These are phyloP conservation scores for Mimosa pudica DNA, from an alignment of 306 rosid species.

Conservation along the genomic window DNA sequence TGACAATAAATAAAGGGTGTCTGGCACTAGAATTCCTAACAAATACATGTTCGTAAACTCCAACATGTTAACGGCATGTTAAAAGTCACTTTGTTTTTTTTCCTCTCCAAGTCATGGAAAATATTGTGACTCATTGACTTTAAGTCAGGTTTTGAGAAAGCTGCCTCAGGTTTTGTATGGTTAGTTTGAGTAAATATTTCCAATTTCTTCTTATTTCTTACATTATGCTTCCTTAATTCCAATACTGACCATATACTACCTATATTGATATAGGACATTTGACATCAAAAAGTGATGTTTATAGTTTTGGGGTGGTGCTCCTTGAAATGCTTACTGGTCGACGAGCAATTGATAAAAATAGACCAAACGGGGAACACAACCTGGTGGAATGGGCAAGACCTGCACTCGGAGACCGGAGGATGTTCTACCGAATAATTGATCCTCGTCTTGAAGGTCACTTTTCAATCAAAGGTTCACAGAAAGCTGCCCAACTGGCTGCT, in stretches of 20 bases:
- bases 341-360: constrained; percentile 82
- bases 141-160: too few relatives aligned
- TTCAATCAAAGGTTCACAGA: constrained; percentile 83
- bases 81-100: background rate
- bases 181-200: background rate
- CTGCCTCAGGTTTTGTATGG: constrained; percentile 16
- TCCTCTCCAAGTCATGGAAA: constrained; percentile 12
- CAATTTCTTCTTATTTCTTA: constrained; percentile 9
- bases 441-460: constrained; percentile 96
- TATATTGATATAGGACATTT: constrained; percentile 67
- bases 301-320: constrained; percentile 93
- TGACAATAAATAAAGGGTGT: constrained; percentile 1
- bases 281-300: constrained; percentile 92
- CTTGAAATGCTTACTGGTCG: constrained; percentile 95
- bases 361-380: constrained; percentile 96
- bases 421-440: constrained; percentile 75
- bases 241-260: constrained; percentile 27
- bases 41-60: background rate
- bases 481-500: constrained; percentile 70
- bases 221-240: constrained; percentile 3
- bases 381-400: constrained; percentile 94
- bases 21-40: constrained; percentile 8
- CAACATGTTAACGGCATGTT: constrained; percentile 7
- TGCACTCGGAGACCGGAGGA: constrained; percentile 70
- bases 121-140: constrained; percentile 4